These are phyloP conservation scores for Raphanus raphanistrum DNA, from an alignment of 345 rosid genomes.

Conservation along the genomic window DNA sequence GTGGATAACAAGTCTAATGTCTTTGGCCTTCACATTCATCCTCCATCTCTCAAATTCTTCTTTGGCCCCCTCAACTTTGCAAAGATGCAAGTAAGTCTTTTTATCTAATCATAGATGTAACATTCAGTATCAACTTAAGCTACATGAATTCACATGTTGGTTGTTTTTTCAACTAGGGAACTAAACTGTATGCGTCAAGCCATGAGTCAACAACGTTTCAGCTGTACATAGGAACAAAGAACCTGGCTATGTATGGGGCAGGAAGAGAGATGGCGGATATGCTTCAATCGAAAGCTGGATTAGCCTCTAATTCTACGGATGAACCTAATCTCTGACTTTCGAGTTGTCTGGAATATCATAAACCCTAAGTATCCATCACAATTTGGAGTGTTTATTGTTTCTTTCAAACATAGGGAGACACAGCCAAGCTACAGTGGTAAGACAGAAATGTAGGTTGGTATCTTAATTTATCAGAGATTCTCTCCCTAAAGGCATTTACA, in stretches of 20 bases:
- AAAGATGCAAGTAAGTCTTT: constrained; percentile 46
- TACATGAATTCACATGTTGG: neutral
- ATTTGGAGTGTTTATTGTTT: constrained; percentile 51
- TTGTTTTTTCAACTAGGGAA: constrained; percentile 41
- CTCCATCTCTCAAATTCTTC: constrained; percentile 55
- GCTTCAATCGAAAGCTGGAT: constrained; percentile 63
- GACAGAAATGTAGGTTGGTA: constrained; percentile 24
- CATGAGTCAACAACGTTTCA: constrained; percentile 43
- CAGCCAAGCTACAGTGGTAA: constrained; percentile 14
- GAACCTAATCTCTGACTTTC: constrained; percentile 46
- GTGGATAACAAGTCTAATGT: constrained; percentile 79
- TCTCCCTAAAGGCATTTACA: neutral
- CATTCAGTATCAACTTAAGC: neutral
- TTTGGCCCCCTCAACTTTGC: constrained; percentile 70
- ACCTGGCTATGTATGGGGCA: constrained; percentile 80
- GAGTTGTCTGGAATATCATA: constrained; percentile 60
- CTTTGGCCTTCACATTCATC: constrained; percentile 71
- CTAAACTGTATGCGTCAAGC: constrained; percentile 54
- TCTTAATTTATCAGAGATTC: constrained; percentile 20
- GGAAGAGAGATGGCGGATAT: constrained; percentile 80
- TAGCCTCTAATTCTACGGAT: constrained; percentile 56
- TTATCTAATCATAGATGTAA: neutral
- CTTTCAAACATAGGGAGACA: constrained; percentile 46
- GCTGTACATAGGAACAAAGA: constrained; percentile 57
- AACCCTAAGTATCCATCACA: constrained; percentile 58